phyloP scores from a whole-genome alignment of 345 rosid species.

The Turritis glabra region DNA sequence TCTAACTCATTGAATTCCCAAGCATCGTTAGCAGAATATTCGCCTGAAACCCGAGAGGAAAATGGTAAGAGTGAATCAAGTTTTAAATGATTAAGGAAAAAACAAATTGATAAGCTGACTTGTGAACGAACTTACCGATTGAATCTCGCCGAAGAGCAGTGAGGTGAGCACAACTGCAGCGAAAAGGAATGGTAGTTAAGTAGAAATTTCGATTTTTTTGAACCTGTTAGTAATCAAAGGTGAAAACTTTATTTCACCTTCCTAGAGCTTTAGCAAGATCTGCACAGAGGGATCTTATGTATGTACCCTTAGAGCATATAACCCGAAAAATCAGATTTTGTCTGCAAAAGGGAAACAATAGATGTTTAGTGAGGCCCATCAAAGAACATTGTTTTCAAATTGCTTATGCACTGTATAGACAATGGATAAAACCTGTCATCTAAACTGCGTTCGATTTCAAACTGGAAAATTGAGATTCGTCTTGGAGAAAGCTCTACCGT shows the following conservation, averaged over 20 bases:
- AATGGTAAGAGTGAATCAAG: neutral
- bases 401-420: neutral
- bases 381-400: neutral
- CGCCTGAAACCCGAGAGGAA: constrained; percentile 46
- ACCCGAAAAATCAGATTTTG: constrained; percentile 88
- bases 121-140: constrained; percentile 55
- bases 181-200: constrained; percentile 16
- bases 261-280: constrained; percentile 92
- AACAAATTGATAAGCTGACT: constrained; percentile 1
- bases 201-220: neutral
- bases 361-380: constrained; percentile 8
- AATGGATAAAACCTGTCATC: constrained; percentile 65
- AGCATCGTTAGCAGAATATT: constrained; percentile 77
- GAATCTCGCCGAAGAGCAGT: constrained; percentile 96
- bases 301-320: constrained; percentile 88
- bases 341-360: constrained; percentile 47
- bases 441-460: constrained; percentile 86
- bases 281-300: constrained; percentile 91
- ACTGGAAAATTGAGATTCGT: constrained; percentile 77
- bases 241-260: constrained; percentile 43
- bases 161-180: constrained; percentile 90
- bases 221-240: neutral
- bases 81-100: neutral
- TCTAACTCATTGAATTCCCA: constrained; percentile 90
- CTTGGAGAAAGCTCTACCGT: constrained; percentile 84